Base-by-base conservation (phyloP, 345 rosid genomes). In the Gossypium arboreum region DNA sequence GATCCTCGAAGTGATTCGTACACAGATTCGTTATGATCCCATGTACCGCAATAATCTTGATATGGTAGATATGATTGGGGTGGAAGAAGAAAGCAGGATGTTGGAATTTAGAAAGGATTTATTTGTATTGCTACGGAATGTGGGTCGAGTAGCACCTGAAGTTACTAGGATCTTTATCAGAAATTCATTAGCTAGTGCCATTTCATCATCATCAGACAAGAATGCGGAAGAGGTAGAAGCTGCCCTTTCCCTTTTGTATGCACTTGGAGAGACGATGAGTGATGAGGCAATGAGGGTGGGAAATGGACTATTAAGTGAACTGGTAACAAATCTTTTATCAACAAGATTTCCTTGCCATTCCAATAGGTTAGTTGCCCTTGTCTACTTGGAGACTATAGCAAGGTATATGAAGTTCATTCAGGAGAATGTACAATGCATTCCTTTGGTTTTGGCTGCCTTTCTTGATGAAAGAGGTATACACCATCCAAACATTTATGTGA, bases 161-260 rank as follows among this genome's bases (percentile, higher is more conserved):
- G 86, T 87, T 61, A 88, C 97, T 65, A 93, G 87, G 77, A 67
- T 79, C 52, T 95, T 95, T 74, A 90, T 95, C 50, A 86, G 90
- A 64, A 93, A 86, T 81, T 84, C 99, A 57, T 80, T 95, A 59
- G 90, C 76, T 71, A 85, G 77, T 71, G 90, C 91, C 74, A 88
- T 89, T 76, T 60, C 85, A 72, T 91, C 89, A 27, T 77, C 91
- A 2, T 79, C 91, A 0, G 93, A 89, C 73, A 84, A 84, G 80
- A 91, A 90, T 76, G 92, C 90, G 27, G 99, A 95, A 87, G 90
- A 92, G 80, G 97, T 93, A 72, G 99, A 95, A 86, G 99, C 93
- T 68, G 94, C 98, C 7, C 92, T 95, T 81, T 90, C 99, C 51
- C 97, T 95, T 79, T 84, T 95, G 73, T 88, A 88, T 82, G 94